Evolutionary conservation across 2,329 filamentous ascomycete species (phyloP).

Genomic region (Botrytis deweyae): DNA sequence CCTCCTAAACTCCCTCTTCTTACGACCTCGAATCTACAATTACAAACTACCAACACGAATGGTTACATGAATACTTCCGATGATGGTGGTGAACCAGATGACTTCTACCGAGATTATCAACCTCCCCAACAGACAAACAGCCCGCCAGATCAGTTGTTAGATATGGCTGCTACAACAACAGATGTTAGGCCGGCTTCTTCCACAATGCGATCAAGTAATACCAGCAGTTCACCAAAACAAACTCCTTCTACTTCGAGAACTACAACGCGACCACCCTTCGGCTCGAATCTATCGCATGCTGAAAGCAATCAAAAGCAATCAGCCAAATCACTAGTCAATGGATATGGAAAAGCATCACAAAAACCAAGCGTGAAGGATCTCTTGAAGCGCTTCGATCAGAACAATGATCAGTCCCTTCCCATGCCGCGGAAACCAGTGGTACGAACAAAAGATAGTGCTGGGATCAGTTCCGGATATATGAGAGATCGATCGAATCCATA

Average conservation of each 20-base stretch:
- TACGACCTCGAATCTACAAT: conserved; percentile 33
- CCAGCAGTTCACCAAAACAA: conserved; percentile 51
- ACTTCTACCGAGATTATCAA: conserved; percentile 50
- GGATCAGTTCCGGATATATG: conserved; percentile 28
- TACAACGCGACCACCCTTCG: conserved; percentile 45
- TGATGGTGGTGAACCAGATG: conserved; percentile 43
- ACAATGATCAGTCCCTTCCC: conserved; percentile 44
- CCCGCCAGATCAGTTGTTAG: conserved; percentile 27
- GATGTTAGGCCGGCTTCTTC: conserved; percentile 45
- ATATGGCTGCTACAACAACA: conserved; percentile 39
- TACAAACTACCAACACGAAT: conserved; percentile 30
- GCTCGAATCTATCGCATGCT: conserved; percentile 57
- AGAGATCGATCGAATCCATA: conserved; percentile 33
- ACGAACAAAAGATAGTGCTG: conserved; percentile 29
- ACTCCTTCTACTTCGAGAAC: conserved; percentile 43
- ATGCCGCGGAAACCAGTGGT: conserved; percentile 32
- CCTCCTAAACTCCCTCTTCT: conserved; percentile 36
- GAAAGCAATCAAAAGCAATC: conserved; percentile 40
- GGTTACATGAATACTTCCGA: conserved; percentile 29
- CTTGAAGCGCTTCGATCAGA: conserved; percentile 75
- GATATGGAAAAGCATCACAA: conserved; percentile 25
- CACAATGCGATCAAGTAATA: conserved; percentile 50
- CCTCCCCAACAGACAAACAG: conserved; percentile 38
- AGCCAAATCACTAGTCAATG: conserved; percentile 34
- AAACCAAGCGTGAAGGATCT: conserved; percentile 75